Evolutionary conservation across 2,329 filamentous ascomycete genomes (phyloP).

Genomic region (Didymella sp.): DNA sequence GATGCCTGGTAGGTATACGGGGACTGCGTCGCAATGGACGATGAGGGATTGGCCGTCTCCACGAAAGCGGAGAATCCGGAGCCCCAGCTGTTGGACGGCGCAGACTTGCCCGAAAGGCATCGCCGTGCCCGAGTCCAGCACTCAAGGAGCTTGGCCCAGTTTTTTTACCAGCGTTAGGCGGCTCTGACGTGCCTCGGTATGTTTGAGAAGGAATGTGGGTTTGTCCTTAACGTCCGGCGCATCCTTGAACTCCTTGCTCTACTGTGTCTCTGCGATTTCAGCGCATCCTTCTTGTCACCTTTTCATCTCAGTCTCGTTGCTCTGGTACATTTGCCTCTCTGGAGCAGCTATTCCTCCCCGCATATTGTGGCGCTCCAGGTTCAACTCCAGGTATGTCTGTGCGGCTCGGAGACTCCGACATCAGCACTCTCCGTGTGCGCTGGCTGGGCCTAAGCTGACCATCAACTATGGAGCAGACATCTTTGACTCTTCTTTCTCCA

Average conservation of each 20-base stretch:
- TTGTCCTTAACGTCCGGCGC: constrained; percentile 9
- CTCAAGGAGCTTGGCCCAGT: constrained; percentile 7
- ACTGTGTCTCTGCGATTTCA: constrained; percentile 4
- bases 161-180: constrained; percentile 6
- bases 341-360: constrained; percentile 3
- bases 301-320: not conserved
- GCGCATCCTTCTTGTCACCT: not conserved
- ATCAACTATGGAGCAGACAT: not conserved
- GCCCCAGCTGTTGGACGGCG: constrained; percentile 13
- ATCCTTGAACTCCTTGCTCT: constrained; percentile 9
- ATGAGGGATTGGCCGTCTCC: constrained; percentile 10
- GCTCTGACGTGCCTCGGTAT: constrained; percentile 13
- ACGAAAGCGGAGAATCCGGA: constrained; percentile 15
- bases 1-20: not conserved
- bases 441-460: constrained; percentile 8
- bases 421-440: not conserved
- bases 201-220: constrained; percentile 18
- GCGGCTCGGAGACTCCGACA: constrained; percentile 10
- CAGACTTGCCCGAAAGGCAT: constrained; percentile 11
- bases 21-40: not conserved
- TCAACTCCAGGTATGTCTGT: constrained; percentile 15
- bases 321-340: constrained; percentile 2
- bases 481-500: not conserved
- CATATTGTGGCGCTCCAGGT: constrained; percentile 8
- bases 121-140: constrained; percentile 9